Evolutionary conservation across 805 yeast species (phyloP).

Genomic region (Candida jianshihensis): DNA sequence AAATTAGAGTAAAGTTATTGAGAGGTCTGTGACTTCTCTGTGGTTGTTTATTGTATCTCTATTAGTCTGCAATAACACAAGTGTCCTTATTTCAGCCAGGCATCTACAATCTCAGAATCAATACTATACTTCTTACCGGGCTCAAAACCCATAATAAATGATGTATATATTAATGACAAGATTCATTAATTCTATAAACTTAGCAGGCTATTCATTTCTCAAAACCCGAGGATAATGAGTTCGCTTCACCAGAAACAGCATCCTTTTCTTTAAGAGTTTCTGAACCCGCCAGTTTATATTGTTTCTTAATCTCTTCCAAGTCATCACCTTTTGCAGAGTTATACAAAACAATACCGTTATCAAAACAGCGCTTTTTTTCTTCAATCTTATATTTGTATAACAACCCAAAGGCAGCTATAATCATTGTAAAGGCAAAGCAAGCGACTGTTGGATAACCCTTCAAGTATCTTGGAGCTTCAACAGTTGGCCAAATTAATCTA

Average conservation of each 20-base stretch:
- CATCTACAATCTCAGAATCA: too few species aligned
- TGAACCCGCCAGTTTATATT: neutral
- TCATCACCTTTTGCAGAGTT: constrained; percentile 19
- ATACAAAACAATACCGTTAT: constrained; percentile 31
- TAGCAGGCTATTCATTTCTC: too few species aligned
- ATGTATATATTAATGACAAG: too few species aligned
- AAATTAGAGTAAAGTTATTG: too few species aligned
- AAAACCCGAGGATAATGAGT: neutral
- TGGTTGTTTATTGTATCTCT: too few species aligned
- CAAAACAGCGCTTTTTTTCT: constrained; percentile 29
- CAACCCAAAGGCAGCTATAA: constrained; percentile 16
- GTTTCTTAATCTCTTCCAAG: constrained; percentile 4
- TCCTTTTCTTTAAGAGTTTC: neutral
- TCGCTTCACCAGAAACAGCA: neutral
- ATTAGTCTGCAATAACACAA: too few species aligned
- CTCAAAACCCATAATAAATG: too few species aligned
- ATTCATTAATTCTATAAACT: too few species aligned
- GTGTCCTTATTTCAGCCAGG: too few species aligned
- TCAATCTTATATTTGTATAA: constrained; percentile 31
- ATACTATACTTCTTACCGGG: too few species aligned
- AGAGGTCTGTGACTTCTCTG: too few species aligned
- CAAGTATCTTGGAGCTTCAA: constrained; percentile 46
- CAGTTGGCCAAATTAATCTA: constrained; percentile 25
- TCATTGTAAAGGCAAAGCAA: constrained; percentile 19
- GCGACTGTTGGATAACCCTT: constrained; percentile 44